Conservation (phyloP, 805 yeast genomes). For the Phaffomyces antillensis region DNA sequence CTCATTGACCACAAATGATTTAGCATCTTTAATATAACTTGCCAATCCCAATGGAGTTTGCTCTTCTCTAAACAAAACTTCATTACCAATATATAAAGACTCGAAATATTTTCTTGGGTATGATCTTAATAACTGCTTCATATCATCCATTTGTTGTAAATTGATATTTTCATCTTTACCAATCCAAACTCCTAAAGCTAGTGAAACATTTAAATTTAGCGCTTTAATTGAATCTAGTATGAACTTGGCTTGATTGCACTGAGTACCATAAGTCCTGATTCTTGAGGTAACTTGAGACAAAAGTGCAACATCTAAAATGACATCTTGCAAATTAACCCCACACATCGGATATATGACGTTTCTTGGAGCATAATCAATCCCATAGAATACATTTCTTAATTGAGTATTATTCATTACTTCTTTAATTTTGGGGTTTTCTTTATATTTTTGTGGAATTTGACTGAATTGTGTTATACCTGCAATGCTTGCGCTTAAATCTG, state of each 20-base stretch:
- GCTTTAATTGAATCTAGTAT: conserved; percentile 47
- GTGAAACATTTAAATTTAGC: conserved; percentile 44
- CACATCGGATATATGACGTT: conserved; percentile 47
- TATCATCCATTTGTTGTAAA: conserved; percentile 35
- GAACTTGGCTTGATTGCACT: conserved; percentile 48
- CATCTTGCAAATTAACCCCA: conserved; percentile 40
- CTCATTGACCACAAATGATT: conserved; percentile 28
- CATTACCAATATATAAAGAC: conserved; percentile 53
- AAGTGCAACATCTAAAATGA: conserved; percentile 47
- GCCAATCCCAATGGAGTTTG: conserved; percentile 31
- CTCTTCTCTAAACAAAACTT: conserved; percentile 51
- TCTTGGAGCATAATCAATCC: conserved; percentile 55
- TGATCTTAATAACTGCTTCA: conserved; percentile 34
- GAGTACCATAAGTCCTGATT: conserved; percentile 53
- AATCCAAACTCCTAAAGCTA: conserved; percentile 61
- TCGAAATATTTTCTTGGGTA: conserved; percentile 44
- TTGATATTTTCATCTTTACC: conserved; percentile 40
- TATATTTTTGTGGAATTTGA: conserved; percentile 28
- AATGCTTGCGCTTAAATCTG: conserved; percentile 9
- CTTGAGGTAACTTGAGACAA: conserved; percentile 53
- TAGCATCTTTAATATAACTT: conserved; percentile 35
- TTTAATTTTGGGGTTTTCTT: conserved; percentile 28
- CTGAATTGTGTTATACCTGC: conserved; percentile 22
- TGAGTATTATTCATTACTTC: conserved; percentile 29
- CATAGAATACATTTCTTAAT: conserved; percentile 39